Evolutionary conservation across 805 yeast genomes (phyloP), one percentile per base, ranked within the genome.

Genomic region (Spathaspora boniae): DNA sequence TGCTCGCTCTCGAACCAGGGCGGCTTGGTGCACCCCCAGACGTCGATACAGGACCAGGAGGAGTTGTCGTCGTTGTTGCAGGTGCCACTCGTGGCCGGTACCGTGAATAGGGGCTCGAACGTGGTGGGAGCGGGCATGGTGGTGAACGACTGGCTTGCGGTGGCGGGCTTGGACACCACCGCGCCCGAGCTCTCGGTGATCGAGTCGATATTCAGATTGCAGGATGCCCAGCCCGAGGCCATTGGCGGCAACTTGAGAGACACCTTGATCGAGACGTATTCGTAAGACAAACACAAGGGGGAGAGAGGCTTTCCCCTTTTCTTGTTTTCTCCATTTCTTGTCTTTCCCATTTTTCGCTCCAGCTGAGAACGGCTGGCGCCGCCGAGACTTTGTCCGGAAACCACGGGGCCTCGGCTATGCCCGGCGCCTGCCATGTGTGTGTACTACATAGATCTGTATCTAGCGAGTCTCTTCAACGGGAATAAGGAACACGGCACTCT

Each of bases 71-170:
- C 97, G 31, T 73, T 93, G 59, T 74, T 93, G 53, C 98, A 93
- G 68, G 95, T 93, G 27, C 99, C 99, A 37, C 73, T 93, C 46
- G 98, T 93, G 32, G 98, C 99, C 5, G 99, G 99, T 63, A 89
- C 97, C 26, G 89, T 93, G 41, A 93, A 93, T 72, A 82, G 98
- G 64, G 99, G 99, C 65, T 86, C 96, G 19, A 68, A 95, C 4
- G 97, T 91, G 33, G 95, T 93, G 42, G 98, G 98, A 54, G 98
- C 97, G 31, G 99, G 99, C 50, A 80, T 93, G 80, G 98, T 93
- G 36, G 98, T 89, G 35, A 93, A 93, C 60, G 99, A 93, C 68
- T 93, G 97, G 94, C 71, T 91, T 48, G 94, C 98, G 20, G 98
- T 94, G 28, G 74, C 96, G 31, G 99, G 99, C 47, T 74, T 86